phyloP scores from a whole-genome alignment of 139 green algal species.

The Astrephomene gubernaculifera region DNA sequence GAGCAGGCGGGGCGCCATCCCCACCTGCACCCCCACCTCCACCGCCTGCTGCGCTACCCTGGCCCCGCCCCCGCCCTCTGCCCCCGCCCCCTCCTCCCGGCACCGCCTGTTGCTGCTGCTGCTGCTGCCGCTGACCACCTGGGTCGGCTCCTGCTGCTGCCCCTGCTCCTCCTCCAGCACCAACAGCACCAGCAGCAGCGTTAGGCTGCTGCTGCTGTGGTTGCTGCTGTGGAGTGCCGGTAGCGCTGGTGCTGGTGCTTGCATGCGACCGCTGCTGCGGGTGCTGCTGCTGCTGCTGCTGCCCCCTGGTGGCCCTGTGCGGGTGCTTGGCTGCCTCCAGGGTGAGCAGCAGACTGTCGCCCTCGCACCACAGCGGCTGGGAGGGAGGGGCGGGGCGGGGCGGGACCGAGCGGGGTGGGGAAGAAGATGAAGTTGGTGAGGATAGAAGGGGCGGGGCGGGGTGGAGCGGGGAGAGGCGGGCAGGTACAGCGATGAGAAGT shows the following conservation, averaged over 20 bases:
- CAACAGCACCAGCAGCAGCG: no score
- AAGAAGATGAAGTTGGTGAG: no score
- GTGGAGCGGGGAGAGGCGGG: no score
- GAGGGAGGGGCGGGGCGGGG: no score
- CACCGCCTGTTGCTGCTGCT: background rate
- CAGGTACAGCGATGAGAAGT: no score
- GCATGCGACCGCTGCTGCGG: no score
- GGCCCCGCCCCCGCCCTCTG: background rate
- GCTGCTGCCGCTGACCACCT: background rate
- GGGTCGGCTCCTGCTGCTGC: no score
- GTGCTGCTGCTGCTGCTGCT: background rate
- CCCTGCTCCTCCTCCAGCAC: background rate
- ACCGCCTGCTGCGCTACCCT: background rate
- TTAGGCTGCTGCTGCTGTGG: background rate
- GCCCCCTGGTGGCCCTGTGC: background rate
- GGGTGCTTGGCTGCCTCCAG: slow-evolving; percentile 21
- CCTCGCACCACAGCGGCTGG: slow-evolving; percentile 21
- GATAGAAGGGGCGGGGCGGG: no score
- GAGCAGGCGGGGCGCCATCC: no score
- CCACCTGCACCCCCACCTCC: no score
- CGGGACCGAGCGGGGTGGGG: no score
- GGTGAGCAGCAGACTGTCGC: slow-evolving; percentile 5
- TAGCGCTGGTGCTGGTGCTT: background rate
- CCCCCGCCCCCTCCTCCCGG: background rate
- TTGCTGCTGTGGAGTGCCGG: background rate